A percentile compares a stretch with the other conserved stretches of the same genome.
Conservation (phyloP, 163 green algal species). For the Scenedesmus sp. region DNA sequence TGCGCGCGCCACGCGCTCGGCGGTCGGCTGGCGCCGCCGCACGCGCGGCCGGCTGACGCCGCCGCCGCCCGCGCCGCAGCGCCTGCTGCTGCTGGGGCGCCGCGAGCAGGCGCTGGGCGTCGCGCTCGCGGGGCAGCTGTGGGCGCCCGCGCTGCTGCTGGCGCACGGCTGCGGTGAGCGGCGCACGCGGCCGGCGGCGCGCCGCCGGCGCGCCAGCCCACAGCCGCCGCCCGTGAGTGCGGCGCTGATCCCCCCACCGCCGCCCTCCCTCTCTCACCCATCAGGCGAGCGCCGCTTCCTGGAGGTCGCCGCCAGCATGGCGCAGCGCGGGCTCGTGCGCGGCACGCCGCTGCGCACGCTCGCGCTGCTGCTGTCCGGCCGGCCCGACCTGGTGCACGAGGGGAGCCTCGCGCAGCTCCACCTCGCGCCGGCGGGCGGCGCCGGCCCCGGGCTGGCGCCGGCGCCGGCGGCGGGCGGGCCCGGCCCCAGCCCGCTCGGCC, state of each 20-base stretch:
- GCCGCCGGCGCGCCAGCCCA: too few relatives aligned
- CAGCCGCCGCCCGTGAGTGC: too few relatives aligned
- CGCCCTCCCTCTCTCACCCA: too few relatives aligned
- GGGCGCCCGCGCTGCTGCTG: constrained; percentile 32
- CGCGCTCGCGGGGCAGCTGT: constrained; percentile 29
- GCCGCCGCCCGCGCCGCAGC: constrained; percentile 4
- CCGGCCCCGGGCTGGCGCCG: background rate
- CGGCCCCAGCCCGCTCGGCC: background rate
- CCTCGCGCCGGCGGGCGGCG: background rate
- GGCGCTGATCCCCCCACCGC: too few relatives aligned
- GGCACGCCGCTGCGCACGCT: constrained; percentile 38
- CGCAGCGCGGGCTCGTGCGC: background rate
- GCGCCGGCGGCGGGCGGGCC: background rate
- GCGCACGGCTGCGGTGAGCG: constrained; percentile 20
- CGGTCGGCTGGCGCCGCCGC: background rate
- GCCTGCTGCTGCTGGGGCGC: constrained; percentile 29
- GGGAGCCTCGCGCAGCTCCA: background rate
- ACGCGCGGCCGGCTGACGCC: too few relatives aligned
- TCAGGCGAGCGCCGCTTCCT: constrained; percentile 26
- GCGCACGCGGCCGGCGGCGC: too few relatives aligned
- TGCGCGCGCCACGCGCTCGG: too few relatives aligned
- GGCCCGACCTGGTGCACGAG: constrained; percentile 36
- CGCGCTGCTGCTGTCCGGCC: constrained; percentile 13
- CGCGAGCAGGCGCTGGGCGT: constrained; percentile 27
- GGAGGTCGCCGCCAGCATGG: constrained; percentile 36